Conservation (phyloP, 495 filamentous ascomycete genomes). For the Podospora pseudoanserina region DNA sequence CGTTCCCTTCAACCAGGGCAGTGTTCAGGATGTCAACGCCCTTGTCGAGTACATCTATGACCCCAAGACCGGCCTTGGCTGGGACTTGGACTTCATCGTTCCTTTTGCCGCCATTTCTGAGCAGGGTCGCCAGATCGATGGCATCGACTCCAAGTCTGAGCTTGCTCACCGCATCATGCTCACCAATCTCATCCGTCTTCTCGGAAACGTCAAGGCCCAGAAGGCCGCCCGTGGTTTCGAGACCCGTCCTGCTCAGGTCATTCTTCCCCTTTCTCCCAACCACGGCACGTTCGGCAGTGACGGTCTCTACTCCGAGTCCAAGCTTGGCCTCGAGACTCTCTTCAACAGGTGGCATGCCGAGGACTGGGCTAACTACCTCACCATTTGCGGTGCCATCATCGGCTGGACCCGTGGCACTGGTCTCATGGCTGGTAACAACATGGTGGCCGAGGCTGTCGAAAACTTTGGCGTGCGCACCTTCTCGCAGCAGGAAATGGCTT, state of each 20-base stretch:
- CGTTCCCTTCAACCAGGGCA: slow-evolving; percentile 98
- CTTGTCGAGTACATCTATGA: slow-evolving; percentile 95
- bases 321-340: slow-evolving; percentile 91
- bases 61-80: slow-evolving; percentile 91
- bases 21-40: slow-evolving; percentile 93
- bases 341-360: slow-evolving; percentile 99
- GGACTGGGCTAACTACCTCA: slow-evolving; percentile 96
- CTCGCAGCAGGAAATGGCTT: slow-evolving; percentile 99
- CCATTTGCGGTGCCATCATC: slow-evolving; percentile 97
- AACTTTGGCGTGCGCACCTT: slow-evolving; percentile 96
- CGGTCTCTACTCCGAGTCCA: slow-evolving; percentile 96
- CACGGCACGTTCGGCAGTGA: slow-evolving; percentile 98
- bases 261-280: slow-evolving; percentile 93
- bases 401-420: slow-evolving; percentile 99
- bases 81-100: slow-evolving; percentile 95
- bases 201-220: slow-evolving; percentile 85
- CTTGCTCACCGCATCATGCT: slow-evolving; percentile 99
- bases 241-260: slow-evolving; percentile 92
- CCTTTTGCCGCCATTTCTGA: slow-evolving; percentile 97
- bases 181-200: slow-evolving; percentile 88
- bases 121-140: slow-evolving; percentile 96
- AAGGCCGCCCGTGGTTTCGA: slow-evolving; percentile 84
- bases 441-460: slow-evolving; percentile 95
- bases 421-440: slow-evolving; percentile 97
- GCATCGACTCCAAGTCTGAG: slow-evolving; percentile 96